Conservation (phyloP, 2,329 filamentous ascomycete species). For the Elsinoe arachidis region DNA sequence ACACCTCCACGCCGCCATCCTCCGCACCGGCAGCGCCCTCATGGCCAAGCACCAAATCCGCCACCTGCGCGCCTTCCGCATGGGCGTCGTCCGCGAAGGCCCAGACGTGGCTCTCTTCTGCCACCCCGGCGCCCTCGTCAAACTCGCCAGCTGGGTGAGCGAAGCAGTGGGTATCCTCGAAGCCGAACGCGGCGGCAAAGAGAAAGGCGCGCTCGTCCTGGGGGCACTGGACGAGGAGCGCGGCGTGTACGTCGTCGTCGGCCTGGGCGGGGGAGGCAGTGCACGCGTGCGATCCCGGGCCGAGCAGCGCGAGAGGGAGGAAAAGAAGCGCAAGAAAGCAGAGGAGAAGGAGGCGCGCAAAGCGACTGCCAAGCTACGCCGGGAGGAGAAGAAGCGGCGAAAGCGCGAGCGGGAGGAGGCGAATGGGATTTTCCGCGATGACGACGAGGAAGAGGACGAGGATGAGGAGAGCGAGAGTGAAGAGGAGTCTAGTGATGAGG, state of each 20-base stretch:
- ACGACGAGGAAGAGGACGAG: slow-evolving; percentile 38
- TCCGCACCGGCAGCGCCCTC: slow-evolving; percentile 81
- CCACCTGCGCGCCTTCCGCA: slow-evolving; percentile 83
- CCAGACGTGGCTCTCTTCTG: slow-evolving; percentile 87
- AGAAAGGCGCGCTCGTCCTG: slow-evolving; percentile 72
- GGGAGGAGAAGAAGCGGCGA: slow-evolving; percentile 48
- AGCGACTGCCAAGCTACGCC: slow-evolving; percentile 49
- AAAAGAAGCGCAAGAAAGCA: slow-evolving; percentile 51
- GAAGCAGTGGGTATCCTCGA: slow-evolving; percentile 89
- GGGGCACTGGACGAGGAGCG: slow-evolving; percentile 80
- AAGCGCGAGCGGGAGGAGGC: slow-evolving; percentile 54
- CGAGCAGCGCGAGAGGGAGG: slow-evolving; percentile 49
- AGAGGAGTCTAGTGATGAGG: slow-evolving; percentile 29
- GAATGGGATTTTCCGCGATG: slow-evolving; percentile 38
- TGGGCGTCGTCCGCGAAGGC: slow-evolving; percentile 92
- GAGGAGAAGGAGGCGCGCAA: slow-evolving; percentile 38
- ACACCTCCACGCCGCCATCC: slow-evolving; percentile 82
- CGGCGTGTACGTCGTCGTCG: slow-evolving; percentile 85
- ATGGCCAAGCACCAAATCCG: slow-evolving; percentile 92
- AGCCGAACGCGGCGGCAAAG: slow-evolving; percentile 61
- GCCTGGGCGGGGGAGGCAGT: slow-evolving; percentile 77
- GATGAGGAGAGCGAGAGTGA: slow-evolving; percentile 45
- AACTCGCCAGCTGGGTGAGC: slow-evolving; percentile 86
- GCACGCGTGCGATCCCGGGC: slow-evolving; percentile 41
- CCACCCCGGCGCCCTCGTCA: slow-evolving; percentile 85